Conservation (phyloP, 2,329 filamentous ascomycete genomes). For the Lecanosticta acicola region DNA sequence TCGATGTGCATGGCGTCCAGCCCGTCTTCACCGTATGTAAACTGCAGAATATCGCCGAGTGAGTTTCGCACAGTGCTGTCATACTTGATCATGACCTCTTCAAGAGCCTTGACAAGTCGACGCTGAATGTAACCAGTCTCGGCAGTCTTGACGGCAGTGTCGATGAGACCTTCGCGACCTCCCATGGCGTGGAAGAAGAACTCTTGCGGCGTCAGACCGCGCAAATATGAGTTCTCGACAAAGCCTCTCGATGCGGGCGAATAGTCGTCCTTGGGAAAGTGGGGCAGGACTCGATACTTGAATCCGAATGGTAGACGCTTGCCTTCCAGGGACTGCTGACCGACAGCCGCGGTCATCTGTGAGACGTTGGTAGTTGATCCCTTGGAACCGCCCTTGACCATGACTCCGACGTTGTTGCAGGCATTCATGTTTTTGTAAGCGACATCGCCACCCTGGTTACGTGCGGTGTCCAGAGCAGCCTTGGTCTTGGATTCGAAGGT, state of each 20-base stretch:
- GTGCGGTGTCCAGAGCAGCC: slow-evolving; percentile 85
- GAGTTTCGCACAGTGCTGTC: slow-evolving; percentile 97
- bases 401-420: slow-evolving; percentile 91
- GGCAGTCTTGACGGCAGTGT: slow-evolving; percentile 98
- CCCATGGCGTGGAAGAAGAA: slow-evolving; percentile 99
- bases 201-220: slow-evolving; percentile 88
- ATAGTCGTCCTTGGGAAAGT: slow-evolving; percentile 99
- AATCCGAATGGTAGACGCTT: slow-evolving; percentile 99
- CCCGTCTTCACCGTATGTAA: slow-evolving; percentile 95
- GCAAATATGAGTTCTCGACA: slow-evolving; percentile 96
- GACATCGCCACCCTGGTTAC: slow-evolving; percentile 90
- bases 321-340: slow-evolving; percentile 96
- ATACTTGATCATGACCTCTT: slow-evolving; percentile 96
- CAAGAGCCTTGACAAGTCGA: slow-evolving; percentile 93
- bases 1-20: slow-evolving; percentile 91
- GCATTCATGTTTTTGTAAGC: slow-evolving; percentile 92
- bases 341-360: slow-evolving; percentile 97
- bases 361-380: slow-evolving; percentile 99
- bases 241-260: slow-evolving; percentile 95
- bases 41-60: slow-evolving; percentile 91
- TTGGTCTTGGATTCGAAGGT: slow-evolving; percentile 98
- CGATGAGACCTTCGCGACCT: slow-evolving; percentile 98
- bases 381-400: slow-evolving; percentile 95
- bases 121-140: slow-evolving; percentile 99
- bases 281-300: slow-evolving; percentile 93